phyloP scores from a whole-genome alignment of 352 stramenopile species.

The Phytopythium kandeliae region DNA sequence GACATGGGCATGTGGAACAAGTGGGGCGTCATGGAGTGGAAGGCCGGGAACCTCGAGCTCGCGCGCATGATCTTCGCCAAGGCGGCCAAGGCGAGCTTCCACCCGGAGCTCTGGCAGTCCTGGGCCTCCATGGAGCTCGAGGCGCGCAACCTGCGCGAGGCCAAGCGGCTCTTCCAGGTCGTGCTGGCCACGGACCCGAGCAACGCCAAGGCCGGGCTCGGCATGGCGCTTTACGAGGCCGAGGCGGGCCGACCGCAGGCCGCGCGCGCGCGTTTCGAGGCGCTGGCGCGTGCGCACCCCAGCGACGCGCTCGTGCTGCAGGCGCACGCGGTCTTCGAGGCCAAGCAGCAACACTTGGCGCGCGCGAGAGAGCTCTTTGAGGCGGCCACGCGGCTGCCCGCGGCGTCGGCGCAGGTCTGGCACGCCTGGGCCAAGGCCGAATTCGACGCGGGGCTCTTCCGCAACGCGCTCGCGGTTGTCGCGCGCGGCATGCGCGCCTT shows the following conservation, averaged over 20 bases:
- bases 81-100: conserved; percentile 65
- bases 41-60: conserved; percentile 74
- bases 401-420: conserved; percentile 72
- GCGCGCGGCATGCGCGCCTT: conserved; percentile 53
- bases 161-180: conserved; percentile 75
- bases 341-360: conserved; percentile 57
- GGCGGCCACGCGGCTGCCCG: conserved; percentile 32
- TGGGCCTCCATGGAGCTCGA: conserved; percentile 86
- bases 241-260: conserved; percentile 47
- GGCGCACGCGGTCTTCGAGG: conserved; percentile 72
- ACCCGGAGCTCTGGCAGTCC: conserved; percentile 73
- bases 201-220: conserved; percentile 65
- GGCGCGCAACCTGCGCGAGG: conserved; percentile 62
- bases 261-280: conserved; percentile 55
- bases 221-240: conserved; percentile 63
- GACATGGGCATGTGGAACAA: conserved; percentile 92
- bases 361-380: conserved; percentile 67
- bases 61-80: conserved; percentile 85
- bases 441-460: conserved; percentile 69
- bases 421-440: conserved; percentile 85
- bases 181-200: conserved; percentile 71
- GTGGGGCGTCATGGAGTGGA: conserved; percentile 88
- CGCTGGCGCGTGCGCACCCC: conserved; percentile 41
- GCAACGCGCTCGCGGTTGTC: conserved; percentile 67
- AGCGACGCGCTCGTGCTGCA: conserved; percentile 72